Conservation (phyloP, 768 basidiomycete genomes). For the Lactarius hengduanensis region DNA sequence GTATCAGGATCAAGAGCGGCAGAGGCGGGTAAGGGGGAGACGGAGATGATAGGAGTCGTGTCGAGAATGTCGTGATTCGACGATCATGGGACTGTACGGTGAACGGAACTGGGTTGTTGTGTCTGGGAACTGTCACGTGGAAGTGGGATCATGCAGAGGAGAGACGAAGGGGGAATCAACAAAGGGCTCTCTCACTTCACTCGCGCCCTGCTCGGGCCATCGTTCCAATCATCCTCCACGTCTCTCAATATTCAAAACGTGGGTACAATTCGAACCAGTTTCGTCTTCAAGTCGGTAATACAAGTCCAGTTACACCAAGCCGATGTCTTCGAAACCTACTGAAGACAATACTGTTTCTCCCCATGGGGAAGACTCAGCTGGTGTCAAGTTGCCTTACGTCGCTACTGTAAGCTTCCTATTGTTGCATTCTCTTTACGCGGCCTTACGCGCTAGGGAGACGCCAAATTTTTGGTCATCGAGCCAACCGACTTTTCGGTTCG, state of each 20-base stretch:
- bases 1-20: neutral
- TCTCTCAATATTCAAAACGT: neutral
- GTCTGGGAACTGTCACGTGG: neutral
- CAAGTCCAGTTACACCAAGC: neutral
- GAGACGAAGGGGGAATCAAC: neutral
- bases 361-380: conserved; percentile 9
- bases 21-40: neutral
- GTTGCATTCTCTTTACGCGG: neutral
- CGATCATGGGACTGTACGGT: neutral
- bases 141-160: neutral
- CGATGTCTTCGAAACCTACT: conserved; percentile 8
- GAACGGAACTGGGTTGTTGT: neutral
- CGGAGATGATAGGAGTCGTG: conserved; percentile 15
- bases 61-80: conserved; percentile 4
- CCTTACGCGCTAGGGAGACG: conserved; percentile 42
- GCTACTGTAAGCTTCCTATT: conserved; percentile 23
- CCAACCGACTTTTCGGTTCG: conserved; percentile 50
- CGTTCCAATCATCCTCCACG: neutral
- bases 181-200: conserved; percentile 3
- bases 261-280: neutral
- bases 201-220: neutral
- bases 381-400: conserved; percentile 21
- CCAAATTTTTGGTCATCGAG: conserved; percentile 74
- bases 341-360: conserved; percentile 13
- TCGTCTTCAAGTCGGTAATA: conserved; percentile 2